Evolutionary conservation across 352 stramenopile genomes (phyloP), one percentile per base, ranked within the genome.

Genomic region (Phytopythium aichiense): DNA sequence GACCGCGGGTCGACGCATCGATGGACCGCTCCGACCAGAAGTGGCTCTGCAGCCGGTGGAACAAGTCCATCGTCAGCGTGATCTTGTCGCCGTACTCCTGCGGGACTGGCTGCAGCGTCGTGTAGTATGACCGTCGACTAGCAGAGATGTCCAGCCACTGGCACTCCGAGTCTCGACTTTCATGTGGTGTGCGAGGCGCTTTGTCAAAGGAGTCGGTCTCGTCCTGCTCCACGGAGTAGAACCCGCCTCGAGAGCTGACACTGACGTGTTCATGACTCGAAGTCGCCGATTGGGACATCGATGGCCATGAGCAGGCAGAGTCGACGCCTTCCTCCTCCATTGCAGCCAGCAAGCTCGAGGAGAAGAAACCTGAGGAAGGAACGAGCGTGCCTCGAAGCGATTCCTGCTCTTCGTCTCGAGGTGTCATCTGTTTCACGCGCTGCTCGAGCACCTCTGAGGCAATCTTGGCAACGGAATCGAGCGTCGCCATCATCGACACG

Each of bases 401-500:
- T 42, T 28, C 30, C 20, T 18, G 42, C 42, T 56, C 48, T 12
- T 62, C 48, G 2, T 63, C 43, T 7, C 8, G n/a, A 40, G 28
- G 31, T n/a, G n/a, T 43, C 20, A 30, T 46, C 52, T 40, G 35
- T 33, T n/a, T 37, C 16, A 89, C 56, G 25, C 84, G 80, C 64
- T 93, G 80, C 60, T 93, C 84, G 18, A 93, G 71, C 18, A 93
- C 84, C 49, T 93, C 81, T 0, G 81, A 90, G n/a, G 88, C 84
- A 37, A 93, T 93, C 25, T 87, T 90, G 7, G 81, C 81, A 38
- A 93, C 75, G 0, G 81, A 80, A 53, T 91, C 84, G 20, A 93
- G 75, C 7, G 80, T 93, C 43, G 78, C 89, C 35, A 67, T 76
- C 80, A 89, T 90, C 12, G 75, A 65, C 2, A 76, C 55, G 0